Evolutionary conservation across 75 land plant species (phyloP).

Genomic region (Adiantum capillusveneris): DNA sequence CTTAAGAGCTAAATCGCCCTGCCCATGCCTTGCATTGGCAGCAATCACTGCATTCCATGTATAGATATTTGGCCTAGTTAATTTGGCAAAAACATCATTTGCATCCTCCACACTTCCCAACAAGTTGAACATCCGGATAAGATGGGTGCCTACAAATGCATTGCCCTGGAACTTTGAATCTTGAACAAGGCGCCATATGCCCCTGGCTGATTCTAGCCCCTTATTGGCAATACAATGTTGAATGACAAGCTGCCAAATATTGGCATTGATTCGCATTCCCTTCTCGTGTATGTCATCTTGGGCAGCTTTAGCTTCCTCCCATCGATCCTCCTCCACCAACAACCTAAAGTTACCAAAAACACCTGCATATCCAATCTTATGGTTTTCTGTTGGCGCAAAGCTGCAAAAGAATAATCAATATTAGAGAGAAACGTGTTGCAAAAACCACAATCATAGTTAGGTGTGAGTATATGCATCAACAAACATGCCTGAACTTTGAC

Average conservation of each 20-base stretch:
- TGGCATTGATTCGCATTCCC: neutral
- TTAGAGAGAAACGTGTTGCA: neutral
- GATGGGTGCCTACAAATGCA: conserved; percentile 3
- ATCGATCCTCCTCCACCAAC: neutral
- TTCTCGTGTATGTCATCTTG: neutral
- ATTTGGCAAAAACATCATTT: conserved; percentile 34
- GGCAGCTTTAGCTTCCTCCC: conserved; percentile 3
- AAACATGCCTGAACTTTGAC: neutral
- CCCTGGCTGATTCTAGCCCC: conserved; percentile 1
- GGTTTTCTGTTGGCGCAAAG: conserved; percentile 2
- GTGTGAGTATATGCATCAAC: neutral
- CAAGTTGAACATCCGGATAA: conserved; percentile 1
- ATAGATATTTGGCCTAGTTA: conserved; percentile 32
- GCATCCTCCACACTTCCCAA: conserved; percentile 36
- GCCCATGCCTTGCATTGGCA: conserved; percentile 39
- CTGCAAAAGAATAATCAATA: neutral
- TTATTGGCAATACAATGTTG: conserved; percentile 2
- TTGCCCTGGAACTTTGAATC: neutral
- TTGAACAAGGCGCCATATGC: neutral
- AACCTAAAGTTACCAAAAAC: conserved; percentile 3
- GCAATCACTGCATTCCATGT: conserved; percentile 63
- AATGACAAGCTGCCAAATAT: neutral
- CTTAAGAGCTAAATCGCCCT: conserved; percentile 28
- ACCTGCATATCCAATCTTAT: conserved; percentile 4
- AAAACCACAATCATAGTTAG: neutral